Base-by-base conservation (phyloP, 140 eudicot species). In the Erigeron philadelphicus region DNA sequence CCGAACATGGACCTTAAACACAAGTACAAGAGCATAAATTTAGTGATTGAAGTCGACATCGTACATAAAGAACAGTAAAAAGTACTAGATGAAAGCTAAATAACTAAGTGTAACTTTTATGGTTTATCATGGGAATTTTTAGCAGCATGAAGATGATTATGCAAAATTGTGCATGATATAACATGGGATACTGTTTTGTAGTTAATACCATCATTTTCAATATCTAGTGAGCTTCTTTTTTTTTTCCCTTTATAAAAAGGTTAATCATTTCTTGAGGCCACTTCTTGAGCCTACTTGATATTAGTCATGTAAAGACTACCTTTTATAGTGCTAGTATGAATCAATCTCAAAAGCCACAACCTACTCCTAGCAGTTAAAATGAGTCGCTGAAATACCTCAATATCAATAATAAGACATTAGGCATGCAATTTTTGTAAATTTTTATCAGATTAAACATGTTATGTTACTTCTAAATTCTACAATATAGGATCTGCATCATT, bases 231-330 rank as follows among this genome's bases (percentile, higher is more conserved):
- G 74, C 84, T 69, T 21, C 25, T 21, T 21, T 71, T 75, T 71
- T 75, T 58, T 66, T 75, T 71, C 70, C 49, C 84, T 79, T 75
- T 79, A 63, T 19, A 21, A 48, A 79, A 79, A 75, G 84, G 76
- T 64, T 71, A 79, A 75, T 79, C 76, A 79, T 79, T 72, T 45
- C 73, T 74, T 41, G 68, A 69, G 76, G 54, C 76, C 83, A 69
- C 76, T 58, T 75, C 74, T 69, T 69, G 66, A 38, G 76, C 76
- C 59, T 61, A 18, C 81, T 77, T 71, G 81, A 64, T 46, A 59
- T 62, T 72, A 46, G 64, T 41, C 71, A 17, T 17, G 63, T 19
- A 75, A 75, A 75, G 73, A 31, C 61, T 10, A 45, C 62, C 61
- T 67, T 75, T 66, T 74, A 64, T 69, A 70, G 59, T 55, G 76